These are phyloP conservation scores for Isabelozyma pseudorhagii DNA, from an alignment of 805 yeast species.

Conservation along the genomic window DNA sequence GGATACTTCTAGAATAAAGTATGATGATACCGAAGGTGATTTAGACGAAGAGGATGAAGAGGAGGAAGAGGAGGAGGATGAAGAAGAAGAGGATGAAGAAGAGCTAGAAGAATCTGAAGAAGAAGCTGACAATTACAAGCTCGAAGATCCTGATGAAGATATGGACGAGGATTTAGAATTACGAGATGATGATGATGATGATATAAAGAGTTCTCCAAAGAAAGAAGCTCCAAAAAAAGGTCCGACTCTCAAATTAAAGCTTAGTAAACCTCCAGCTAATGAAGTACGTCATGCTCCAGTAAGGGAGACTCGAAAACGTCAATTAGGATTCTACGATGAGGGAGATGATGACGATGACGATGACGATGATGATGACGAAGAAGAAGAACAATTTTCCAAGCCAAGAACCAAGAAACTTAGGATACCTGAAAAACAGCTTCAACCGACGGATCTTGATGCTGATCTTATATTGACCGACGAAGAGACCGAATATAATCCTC, in stretches of 20 bases:
- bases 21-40: slow-evolving; percentile 5
- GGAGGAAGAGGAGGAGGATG: slow-evolving; percentile 3
- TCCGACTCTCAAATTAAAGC: slow-evolving; percentile 16
- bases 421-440: slow-evolving; percentile 10
- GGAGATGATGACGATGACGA: slow-evolving; percentile 14
- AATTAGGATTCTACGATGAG: slow-evolving; percentile 35
- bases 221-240: slow-evolving; percentile 18
- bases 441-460: slow-evolving; percentile 31
- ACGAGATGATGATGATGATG: slow-evolving; percentile 9
- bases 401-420: slow-evolving; percentile 5
- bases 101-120: slow-evolving; percentile 9
- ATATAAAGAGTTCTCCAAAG: slow-evolving; percentile 14
- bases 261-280: slow-evolving; percentile 11
- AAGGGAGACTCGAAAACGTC: slow-evolving; percentile 34
- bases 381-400: slow-evolving; percentile 3
- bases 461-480: slow-evolving; percentile 38
- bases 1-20: slow-evolving; percentile 7
- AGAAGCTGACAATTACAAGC: slow-evolving; percentile 15
- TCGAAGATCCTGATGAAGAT: slow-evolving; percentile 10
- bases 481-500: slow-evolving; percentile 43
- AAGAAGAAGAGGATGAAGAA: slow-evolving; percentile 4
- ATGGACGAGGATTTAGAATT: slow-evolving; percentile 11
- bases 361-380: slow-evolving; percentile 7
- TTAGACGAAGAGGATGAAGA: slow-evolving; percentile 8
- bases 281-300: slow-evolving; percentile 4